These are phyloP conservation scores for Trichoderma sp. DNA, from an alignment of 2,329 filamentous ascomycete species.

Conservation along the genomic window DNA sequence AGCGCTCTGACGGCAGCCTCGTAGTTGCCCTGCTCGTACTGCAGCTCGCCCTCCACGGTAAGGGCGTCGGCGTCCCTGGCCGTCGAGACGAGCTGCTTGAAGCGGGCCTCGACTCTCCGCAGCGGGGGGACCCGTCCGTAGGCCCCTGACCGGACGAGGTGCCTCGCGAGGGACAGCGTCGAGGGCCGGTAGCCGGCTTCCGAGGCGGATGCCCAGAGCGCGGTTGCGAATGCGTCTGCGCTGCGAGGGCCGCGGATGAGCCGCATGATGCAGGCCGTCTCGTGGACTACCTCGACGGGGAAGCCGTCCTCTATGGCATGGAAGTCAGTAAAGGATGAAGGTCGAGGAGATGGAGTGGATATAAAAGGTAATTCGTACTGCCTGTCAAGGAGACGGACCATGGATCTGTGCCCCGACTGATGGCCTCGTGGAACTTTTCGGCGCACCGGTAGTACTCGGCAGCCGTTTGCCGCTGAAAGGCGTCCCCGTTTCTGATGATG, in stretches of 20 bases:
- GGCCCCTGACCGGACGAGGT: conserved; percentile 31
- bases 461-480: conserved; percentile 32
- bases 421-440: conserved; percentile 32
- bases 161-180: conserved; percentile 37
- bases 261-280: conserved; percentile 38
- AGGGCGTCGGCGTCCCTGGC: conserved; percentile 43
- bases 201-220: conserved; percentile 41
- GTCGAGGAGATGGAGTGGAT: background rate
- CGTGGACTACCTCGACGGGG: conserved; percentile 33
- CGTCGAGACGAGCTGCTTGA: conserved; percentile 38
- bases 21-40: conserved; percentile 35
- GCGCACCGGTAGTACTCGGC: conserved; percentile 35
- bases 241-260: conserved; percentile 24
- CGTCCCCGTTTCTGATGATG: conserved; percentile 28
- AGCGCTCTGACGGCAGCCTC: conserved; percentile 33
- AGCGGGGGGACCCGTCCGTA: conserved; percentile 33
- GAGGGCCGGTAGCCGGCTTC: conserved; percentile 38
- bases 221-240: conserved; percentile 31
- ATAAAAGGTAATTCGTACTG: conserved; percentile 32
- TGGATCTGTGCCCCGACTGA: conserved; percentile 33
- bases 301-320: conserved; percentile 32
- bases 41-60: conserved; percentile 39
- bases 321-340: background rate
- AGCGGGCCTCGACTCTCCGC: conserved; percentile 35
- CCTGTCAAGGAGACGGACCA: conserved; percentile 31